Evolutionary conservation across 139 green algal species (phyloP), one percentile per base, ranked within the genome.

Genomic region (Edaphochlamys debaryana): DNA sequence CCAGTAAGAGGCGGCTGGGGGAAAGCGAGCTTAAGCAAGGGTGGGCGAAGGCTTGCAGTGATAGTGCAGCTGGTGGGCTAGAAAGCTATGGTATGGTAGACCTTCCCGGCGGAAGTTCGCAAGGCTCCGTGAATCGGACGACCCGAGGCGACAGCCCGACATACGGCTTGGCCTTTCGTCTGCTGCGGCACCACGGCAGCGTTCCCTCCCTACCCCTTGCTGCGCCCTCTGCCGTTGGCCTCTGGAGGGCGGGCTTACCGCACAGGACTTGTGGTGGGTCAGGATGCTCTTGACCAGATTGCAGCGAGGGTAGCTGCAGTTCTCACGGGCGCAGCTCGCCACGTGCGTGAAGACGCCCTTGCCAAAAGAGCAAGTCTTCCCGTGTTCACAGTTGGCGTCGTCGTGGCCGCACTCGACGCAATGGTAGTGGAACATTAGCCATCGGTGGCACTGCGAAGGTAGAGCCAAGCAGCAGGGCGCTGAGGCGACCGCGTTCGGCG

Each of bases 341-440:
- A 69, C 56, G n/a, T 80, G 73, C 11, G 56, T 5, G 73, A 80
- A 80, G 56, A 56, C 40, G 4, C 37, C 58, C 29, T 80, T 80
- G 56, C 73, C 73, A n/a, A 60, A 70, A 4, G 56, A 30, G 40
- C 73, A 80, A 8, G 67, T 23, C 48, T 69, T 69, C 7, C 73
- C 73, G 40, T 80, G 52, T 30, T 58, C 8, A 38, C 73, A 80
- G 0, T 56, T 9, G 27, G 56, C 37, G 38, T 70, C 73, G 4
- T 5, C n/a, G 0, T 80, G 29, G 4, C 27, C 40, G 38, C 73
- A 80, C 7, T 17, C 58, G 15, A 32, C 58, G 73, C 73, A 80
- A 11, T 80, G 73, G 11, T 70, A 69, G n/a, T 80, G 58, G 62
- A 80, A 80, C 37, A 80, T 29, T 3, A 80, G 38, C 73, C 73